Conservation (phyloP, 768 basidiomycete species). For the Atractiella rhizophila region DNA sequence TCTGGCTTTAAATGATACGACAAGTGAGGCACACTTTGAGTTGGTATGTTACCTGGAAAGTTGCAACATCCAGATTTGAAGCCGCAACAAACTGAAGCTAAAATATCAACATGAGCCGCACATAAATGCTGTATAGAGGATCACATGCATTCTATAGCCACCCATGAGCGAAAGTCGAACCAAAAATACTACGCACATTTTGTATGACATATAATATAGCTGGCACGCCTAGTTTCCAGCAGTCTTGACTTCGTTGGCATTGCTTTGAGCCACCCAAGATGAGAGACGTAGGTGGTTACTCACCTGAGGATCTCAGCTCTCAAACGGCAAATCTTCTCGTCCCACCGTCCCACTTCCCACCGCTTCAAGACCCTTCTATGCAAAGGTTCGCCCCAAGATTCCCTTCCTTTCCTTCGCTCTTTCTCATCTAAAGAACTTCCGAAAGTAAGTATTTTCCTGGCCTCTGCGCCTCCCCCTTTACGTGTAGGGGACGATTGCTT, state of each 20-base stretch:
- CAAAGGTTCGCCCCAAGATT: too few species aligned
- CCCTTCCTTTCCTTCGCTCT: too few species aligned
- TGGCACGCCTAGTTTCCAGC: conserved; percentile 92
- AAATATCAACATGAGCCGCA: neutral
- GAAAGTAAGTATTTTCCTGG: neutral
- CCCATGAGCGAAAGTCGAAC: too few species aligned
- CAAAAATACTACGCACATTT: conserved; percentile 5
- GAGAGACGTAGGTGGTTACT: neutral
- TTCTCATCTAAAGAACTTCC: neutral
- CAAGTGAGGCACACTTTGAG: conserved; percentile 63
- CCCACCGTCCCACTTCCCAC: too few species aligned
- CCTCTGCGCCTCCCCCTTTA: too few species aligned
- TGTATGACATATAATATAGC: conserved; percentile 54
- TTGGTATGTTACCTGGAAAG: conserved; percentile 93
- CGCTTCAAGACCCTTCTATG: too few species aligned
- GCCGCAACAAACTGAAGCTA: conserved; percentile 76
- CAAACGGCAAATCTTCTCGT: neutral
- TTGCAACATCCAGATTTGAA: conserved; percentile 76
- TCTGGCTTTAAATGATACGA: conserved; percentile 51
- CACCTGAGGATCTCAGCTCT: conserved; percentile 9
- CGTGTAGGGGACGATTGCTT: too few species aligned
- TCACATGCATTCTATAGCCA: too few species aligned
- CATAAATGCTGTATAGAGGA: neutral
- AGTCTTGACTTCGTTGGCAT: conserved; percentile 52
- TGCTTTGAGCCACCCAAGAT: neutral